Percentiles rank a stretch among this genome's conserved stretches.
Conservation (phyloP, 2,329 filamentous ascomycete genomes). For the Clonostachys chloroleuca region DNA sequence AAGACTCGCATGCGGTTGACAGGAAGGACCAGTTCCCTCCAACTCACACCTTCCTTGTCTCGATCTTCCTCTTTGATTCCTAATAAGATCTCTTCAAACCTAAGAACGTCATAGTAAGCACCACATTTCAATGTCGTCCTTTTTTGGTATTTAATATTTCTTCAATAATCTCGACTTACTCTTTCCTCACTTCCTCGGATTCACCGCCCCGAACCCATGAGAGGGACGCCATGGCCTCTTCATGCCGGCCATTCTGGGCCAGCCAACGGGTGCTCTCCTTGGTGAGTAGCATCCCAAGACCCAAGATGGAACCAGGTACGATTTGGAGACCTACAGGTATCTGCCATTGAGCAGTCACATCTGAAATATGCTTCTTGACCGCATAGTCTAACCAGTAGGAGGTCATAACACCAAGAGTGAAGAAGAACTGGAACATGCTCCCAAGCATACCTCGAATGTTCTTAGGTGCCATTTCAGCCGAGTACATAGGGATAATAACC, state of each 20-base stretch:
- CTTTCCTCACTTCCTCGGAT: constrained; percentile 21
- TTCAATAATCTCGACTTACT: constrained; percentile 11
- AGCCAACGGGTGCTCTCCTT: constrained; percentile 43
- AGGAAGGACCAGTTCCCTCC: constrained; percentile 36
- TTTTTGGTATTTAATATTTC: too few relatives aligned
- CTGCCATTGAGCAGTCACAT: constrained; percentile 40
- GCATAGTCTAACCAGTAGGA: constrained; percentile 42
- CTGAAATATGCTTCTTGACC: constrained; percentile 28
- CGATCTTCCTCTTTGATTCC: constrained; percentile 39
- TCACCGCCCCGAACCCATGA: constrained; percentile 47
- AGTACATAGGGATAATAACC: constrained; percentile 39
- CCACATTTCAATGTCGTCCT: too few relatives aligned
- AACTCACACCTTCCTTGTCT: constrained; percentile 25
- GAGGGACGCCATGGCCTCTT: constrained; percentile 41
- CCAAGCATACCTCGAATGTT: constrained; percentile 35
- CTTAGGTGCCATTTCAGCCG: constrained; percentile 40
- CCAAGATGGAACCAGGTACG: constrained; percentile 38
- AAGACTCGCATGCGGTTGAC: constrained; percentile 42
- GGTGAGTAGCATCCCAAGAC: constrained; percentile 41
- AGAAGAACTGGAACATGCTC: constrained; percentile 38
- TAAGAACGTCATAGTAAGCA: too few relatives aligned
- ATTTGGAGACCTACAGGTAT: constrained; percentile 42
- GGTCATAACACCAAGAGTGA: constrained; percentile 34
- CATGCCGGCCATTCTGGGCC: constrained; percentile 34
- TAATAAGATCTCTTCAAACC: constrained; percentile 32